Base-by-base conservation (phyloP, 208 protist genomes). In the Leishmania lainsoni region DNA sequence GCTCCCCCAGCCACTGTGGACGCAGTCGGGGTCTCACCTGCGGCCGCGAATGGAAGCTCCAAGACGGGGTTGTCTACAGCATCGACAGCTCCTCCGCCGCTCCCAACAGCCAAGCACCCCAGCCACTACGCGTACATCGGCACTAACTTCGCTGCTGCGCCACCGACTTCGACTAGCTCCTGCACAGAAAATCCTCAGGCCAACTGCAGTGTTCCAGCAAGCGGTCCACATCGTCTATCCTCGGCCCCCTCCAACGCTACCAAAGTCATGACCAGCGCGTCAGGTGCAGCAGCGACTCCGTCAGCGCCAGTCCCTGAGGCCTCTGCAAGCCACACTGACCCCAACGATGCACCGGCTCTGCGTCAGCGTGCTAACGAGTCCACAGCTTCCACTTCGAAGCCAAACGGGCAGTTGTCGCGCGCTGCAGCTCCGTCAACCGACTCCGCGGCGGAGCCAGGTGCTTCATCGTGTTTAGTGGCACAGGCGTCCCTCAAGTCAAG, bases 201-300 rank as follows among this genome's bases (percentile, higher is more conserved):
- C 32, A 52, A 45, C 20, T n/a, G 22, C 26, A 73, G 45, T 26
- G 9, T 29, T 14, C 26, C 69, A 52, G 69, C 2, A 73, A 73
- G 69, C 26, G 45, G 35, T 17, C 69, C 35, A 45, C 69, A 22
- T 52, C 69, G 45, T 29, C 69, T 32, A 73, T 45, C 69, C 10
- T 51, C 69, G 8, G 20, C 69, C 16, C 54, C 76, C 22, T 35
- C 20, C 59, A 49, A 58, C n/a, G 35, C 59, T 49, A 54, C 16
- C 45, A 63, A 66, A 2, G 66, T 42, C 26, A 39, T 39, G 9
- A 22, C 49, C 65, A 17, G n/a, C n/a, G 29, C n/a, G 3, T 10
- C 52, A 76, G 54, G 45, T 69, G n/a, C 69, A 61, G 42, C 45
- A 63, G 58, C 79, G 22, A 54, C 77, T 56, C 51, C 51, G 66